Evolutionary conservation across 2,329 filamentous ascomycete species (phyloP), one percentile per base, ranked within the genome.

Genomic region (Cercospora sojina): DNA sequence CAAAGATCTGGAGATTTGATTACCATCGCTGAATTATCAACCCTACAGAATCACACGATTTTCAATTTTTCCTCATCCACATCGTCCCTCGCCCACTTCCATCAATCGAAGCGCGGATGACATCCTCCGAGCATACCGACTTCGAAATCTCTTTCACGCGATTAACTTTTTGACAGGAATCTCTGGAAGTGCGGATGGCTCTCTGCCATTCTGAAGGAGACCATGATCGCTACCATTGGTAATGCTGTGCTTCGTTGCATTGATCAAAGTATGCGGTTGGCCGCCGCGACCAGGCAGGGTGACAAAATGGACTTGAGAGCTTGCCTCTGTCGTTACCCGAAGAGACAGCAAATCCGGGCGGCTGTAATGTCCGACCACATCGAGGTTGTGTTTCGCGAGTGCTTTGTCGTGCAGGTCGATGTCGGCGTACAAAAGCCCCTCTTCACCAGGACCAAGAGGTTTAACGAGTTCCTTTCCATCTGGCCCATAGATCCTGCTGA

Each of bases 361-460:
- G 18, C 43, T 56, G 57, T 67, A 67, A n/a, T 67, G 65, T 20
- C 65, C 65, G 20, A 67, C 65, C 43, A 64, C 53, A 18, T 67
- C 65, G 12, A 67, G 29, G 32, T 64, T 64, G n/a, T 64, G 60
- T 20, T 67, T 67, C 18, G 65, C 60, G 3, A 59, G 31, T 27
- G 55, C 61, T 18, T 64, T 67, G 41, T 64, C 56, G 12, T 49
- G 55, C 23, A 67, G 29, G 23, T 67, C 60, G 9, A 67, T 53
- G 8, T 67, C 65, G 1, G 65, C 65, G 32, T 49, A 56, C 29
- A 67, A 51, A 20, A 67, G 16, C 0, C 60, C 65, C 53, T 64
- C 65, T 29, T 61, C 65, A 9, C 61, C 61, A 10, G 62, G 56
- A 43, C 56, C 61, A 25, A 67, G 29, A 16, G 43, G 65, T 49